A percentile compares a stretch with the other conserved stretches of the same genome.
Evolutionary conservation across 192 early-diverging fungal species (phyloP).

Genomic region (Geranomyces michiganensis): DNA sequence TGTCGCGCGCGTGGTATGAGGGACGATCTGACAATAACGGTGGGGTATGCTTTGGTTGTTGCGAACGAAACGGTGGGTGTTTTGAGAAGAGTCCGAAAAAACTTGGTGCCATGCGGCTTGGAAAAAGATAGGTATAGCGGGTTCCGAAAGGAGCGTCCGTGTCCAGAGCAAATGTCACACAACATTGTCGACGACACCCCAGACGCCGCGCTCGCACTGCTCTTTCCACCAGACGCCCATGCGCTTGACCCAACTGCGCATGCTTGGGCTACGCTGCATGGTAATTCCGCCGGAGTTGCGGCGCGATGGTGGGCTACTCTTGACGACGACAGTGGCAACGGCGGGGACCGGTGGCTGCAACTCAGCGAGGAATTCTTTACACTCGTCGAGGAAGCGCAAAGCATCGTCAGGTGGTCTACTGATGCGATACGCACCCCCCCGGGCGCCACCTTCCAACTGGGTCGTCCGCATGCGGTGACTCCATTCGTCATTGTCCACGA

Average conservation of each 20-base stretch:
- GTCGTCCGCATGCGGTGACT: slow-evolving; percentile 48
- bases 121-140: too few relatives aligned
- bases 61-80: too few relatives aligned
- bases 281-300: background rate
- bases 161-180: slow-evolving; percentile 1
- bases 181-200: slow-evolving; percentile 22
- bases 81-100: too few relatives aligned
- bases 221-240: slow-evolving; percentile 32
- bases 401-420: slow-evolving; percentile 48
- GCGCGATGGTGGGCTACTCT: background rate
- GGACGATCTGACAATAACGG: too few relatives aligned
- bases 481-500: slow-evolving; percentile 50
- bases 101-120: too few relatives aligned
- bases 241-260: slow-evolving; percentile 29
- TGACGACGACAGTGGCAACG: slow-evolving; percentile 1
- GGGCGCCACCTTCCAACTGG: slow-evolving; percentile 52
- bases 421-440: slow-evolving; percentile 50
- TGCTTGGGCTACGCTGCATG: slow-evolving; percentile 1
- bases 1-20: too few relatives aligned
- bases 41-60: too few relatives aligned
- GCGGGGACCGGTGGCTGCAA: slow-evolving; percentile 18
- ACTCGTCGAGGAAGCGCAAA: slow-evolving; percentile 45
- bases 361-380: slow-evolving; percentile 32
- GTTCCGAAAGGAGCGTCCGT: too few relatives aligned
- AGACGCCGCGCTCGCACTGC: slow-evolving; percentile 21